Percentiles rank a stretch among this genome's conserved stretches.
Evolutionary conservation across 192 early-diverging fungal genomes (phyloP).

Genomic region (Podila epigama): DNA sequence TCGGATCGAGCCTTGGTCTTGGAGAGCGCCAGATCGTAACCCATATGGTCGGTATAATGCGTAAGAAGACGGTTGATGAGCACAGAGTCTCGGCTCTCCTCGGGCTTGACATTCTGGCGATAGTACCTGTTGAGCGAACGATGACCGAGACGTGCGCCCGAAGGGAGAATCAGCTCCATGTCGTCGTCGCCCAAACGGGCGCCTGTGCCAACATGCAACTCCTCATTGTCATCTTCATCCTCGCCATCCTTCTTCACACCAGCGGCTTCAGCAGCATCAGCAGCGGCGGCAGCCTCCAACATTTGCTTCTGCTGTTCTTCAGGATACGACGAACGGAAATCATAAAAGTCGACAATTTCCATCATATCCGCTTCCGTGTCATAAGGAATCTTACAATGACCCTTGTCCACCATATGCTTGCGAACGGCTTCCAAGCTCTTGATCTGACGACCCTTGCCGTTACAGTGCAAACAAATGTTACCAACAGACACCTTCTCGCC

Average conservation of each 20-base stretch:
- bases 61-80: slow-evolving; percentile 82
- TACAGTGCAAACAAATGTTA: slow-evolving; percentile 96
- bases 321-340: slow-evolving; percentile 90
- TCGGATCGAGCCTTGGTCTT: slow-evolving; percentile 51
- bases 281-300: slow-evolving; percentile 49
- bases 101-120: slow-evolving; percentile 78
- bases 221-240: slow-evolving; percentile 45
- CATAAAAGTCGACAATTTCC: slow-evolving; percentile 96
- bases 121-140: slow-evolving; percentile 83
- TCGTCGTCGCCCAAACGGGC: slow-evolving; percentile 76
- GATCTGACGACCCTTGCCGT: slow-evolving; percentile 85
- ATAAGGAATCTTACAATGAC: slow-evolving; percentile 97
- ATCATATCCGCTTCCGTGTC: slow-evolving; percentile 90
- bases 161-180: slow-evolving; percentile 87
- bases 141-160: slow-evolving; percentile 83
- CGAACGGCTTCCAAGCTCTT: slow-evolving; percentile 92
- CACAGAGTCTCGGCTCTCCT: slow-evolving; percentile 74
- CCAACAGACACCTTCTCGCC: slow-evolving; percentile 95
- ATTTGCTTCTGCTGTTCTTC: slow-evolving; percentile 56
- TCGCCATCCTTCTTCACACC: slow-evolving; percentile 58
- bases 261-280: slow-evolving; percentile 51
- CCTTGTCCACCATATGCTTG: slow-evolving; percentile 95
- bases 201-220: slow-evolving; percentile 38
- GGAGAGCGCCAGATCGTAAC: slow-evolving; percentile 48
- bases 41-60: slow-evolving; percentile 66